These are phyloP conservation scores for Edaphochlamys debaryana DNA, from an alignment of 139 green algal species.

Conservation along the genomic window DNA sequence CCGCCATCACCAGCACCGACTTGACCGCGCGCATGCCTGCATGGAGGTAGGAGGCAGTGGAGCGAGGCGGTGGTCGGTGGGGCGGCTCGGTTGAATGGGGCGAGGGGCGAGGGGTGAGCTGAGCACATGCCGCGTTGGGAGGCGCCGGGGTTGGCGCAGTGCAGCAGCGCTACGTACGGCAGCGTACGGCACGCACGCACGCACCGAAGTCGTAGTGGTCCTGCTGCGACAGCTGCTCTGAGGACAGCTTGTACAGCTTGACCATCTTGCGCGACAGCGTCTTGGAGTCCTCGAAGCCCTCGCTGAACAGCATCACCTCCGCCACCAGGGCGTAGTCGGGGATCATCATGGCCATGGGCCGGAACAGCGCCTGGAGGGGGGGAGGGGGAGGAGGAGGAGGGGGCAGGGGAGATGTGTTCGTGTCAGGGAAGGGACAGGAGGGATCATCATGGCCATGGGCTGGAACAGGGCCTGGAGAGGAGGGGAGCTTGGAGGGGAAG, in stretches of 20 bases:
- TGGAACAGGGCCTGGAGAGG: constrained; percentile 78
- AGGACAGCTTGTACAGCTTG: constrained; percentile 92
- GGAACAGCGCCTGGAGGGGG: constrained; percentile 77
- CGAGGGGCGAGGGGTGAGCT: constrained; percentile 45
- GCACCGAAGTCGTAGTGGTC: constrained; percentile 63
- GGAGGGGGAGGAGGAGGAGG: too few relatives aligned
- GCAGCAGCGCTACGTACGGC: too few relatives aligned
- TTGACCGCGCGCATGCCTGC: constrained; percentile 89
- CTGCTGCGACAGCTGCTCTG: constrained; percentile 91
- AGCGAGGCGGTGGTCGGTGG: too few relatives aligned
- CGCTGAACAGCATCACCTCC: constrained; percentile 88
- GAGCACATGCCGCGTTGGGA: too few relatives aligned
- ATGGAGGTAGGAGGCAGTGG: too few relatives aligned
- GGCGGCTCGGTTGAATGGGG: too few relatives aligned
- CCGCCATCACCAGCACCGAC: constrained; percentile 89
- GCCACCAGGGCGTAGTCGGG: constrained; percentile 85
- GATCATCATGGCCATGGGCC: constrained; percentile 90
- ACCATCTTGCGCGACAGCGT: constrained; percentile 88
- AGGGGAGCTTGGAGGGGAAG: too few relatives aligned
- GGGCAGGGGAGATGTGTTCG: too few relatives aligned
- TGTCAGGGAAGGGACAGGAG: too few relatives aligned
- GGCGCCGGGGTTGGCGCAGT: too few relatives aligned
- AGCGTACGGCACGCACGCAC: too few relatives aligned
- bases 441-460: constrained; percentile 90
- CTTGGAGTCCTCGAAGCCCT: constrained; percentile 87